Evolutionary conservation across 2,329 filamentous ascomycete species (phyloP).

Genomic region (Phyllosticta citriasiana): DNA sequence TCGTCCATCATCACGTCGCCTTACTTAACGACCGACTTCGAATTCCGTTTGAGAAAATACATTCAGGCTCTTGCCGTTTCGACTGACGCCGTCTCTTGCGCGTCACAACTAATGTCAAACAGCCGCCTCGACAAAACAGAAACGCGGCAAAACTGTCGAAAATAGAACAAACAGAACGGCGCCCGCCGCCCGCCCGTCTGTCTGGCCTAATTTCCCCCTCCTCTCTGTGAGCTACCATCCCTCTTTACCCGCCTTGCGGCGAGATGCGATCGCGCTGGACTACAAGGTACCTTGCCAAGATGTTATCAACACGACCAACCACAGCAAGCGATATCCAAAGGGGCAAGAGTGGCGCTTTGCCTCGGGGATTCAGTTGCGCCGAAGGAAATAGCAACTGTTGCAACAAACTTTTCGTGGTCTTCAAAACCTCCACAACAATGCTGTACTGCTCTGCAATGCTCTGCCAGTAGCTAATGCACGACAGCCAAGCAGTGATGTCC

Average conservation of each 20-base stretch:
- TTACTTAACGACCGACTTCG: background rate
- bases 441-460: background rate
- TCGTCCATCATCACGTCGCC: background rate
- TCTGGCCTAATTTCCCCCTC: background rate
- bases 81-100: background rate
- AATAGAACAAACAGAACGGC: background rate
- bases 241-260: background rate
- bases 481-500: background rate
- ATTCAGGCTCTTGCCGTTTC: background rate
- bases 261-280: background rate
- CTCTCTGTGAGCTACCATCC: background rate
- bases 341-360: no score
- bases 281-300: no score
- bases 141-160: background rate
- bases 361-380: no score
- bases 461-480: background rate
- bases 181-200: background rate
- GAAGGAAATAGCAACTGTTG: no score
- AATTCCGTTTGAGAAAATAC: background rate
- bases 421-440: background rate
- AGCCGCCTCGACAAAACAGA: background rate
- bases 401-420: background rate
- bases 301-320: no score
- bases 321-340: no score
- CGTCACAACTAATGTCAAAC: background rate